Base-by-base conservation (phyloP, 805 yeast genomes). In the Ogataea wickerhamii region DNA sequence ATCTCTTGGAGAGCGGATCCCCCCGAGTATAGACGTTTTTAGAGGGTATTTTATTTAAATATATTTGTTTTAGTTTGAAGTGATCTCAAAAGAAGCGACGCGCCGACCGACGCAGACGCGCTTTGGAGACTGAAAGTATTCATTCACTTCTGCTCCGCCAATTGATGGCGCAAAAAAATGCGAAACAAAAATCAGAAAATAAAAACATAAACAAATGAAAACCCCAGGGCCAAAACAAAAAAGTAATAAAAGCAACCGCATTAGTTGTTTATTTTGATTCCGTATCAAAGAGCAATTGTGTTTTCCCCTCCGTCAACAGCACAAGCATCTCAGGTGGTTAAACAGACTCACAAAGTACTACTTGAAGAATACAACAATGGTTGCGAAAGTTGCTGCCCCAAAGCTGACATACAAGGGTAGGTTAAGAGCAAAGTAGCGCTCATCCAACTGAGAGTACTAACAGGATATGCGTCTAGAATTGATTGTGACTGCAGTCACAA, bases 401-500 rank as follows among this genome's bases (percentile, higher is more conserved):
- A 72, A 72, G 52, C 49, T 59, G 43, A 63, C 75, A 34, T 70
- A 70, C 63, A 71, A 70, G 56, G 77, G 75, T 70, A 61, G 34
- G 74, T 63, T 12, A 4, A 5, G 28, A 19, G 10, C 26, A 32
- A 34, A 25, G n/a, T n/a, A n/a, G n/a, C n/a, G n/a, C n/a, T n/a
- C n/a, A n/a, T n/a, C n/a, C n/a, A n/a, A n/a, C n/a, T n/a, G n/a
- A n/a, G n/a, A n/a, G n/a, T n/a, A n/a, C n/a, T n/a, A n/a, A n/a
- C n/a, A n/a, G n/a, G n/a, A n/a, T n/a, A n/a, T n/a, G n/a, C n/a
- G 31, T 36, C 27, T 34, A 75, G 84, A 79, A 43, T 72, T 78
- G 76, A 77, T 79, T 60, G 71, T 70, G 55, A 76, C 82, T 43
- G 94, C 91, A 35, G 70, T 87, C 47, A 57, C 70, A 27, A 70